Evolutionary conservation across 1,284 basidiomycete genomes (phyloP).

Genomic region (Jaminaea rosea): DNA sequence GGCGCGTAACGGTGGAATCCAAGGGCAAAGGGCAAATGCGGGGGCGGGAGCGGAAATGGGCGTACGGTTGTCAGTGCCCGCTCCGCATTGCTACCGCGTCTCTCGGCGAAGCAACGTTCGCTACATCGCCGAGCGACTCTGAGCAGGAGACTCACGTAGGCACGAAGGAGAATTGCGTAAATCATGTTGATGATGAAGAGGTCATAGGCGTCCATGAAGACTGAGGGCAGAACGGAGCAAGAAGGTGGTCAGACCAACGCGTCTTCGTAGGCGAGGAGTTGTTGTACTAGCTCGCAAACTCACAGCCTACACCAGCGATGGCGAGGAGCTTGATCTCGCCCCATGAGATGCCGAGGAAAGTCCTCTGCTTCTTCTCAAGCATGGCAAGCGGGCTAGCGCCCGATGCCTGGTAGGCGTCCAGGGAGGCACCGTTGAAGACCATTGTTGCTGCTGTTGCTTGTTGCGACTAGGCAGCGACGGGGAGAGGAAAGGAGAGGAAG

Average conservation of each 20-base stretch:
- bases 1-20: too few relatives aligned
- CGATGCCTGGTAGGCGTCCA: neutral
- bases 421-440: neutral
- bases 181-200: constrained; percentile 42
- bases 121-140: too few relatives aligned
- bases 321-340: constrained; percentile 37
- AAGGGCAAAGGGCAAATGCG: too few relatives aligned
- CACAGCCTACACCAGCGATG: constrained; percentile 39
- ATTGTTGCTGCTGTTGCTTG: neutral
- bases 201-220: constrained; percentile 21
- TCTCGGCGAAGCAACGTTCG: too few relatives aligned
- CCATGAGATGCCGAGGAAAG: constrained; percentile 32
- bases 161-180: constrained; percentile 36
- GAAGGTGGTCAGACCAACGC: neutral
- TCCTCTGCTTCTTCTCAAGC: constrained; percentile 29
- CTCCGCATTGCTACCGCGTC: too few relatives aligned
- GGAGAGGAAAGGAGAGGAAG: neutral
- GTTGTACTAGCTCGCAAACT: neutral
- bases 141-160: too few relatives aligned
- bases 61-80: too few relatives aligned
- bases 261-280: neutral
- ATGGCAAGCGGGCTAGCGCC: constrained; percentile 26
- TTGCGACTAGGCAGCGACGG: neutral
- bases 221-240: neutral
- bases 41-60: too few relatives aligned